phyloP scores from a whole-genome alignment of 805 yeast species.

The Saccharomycopsis malanga region DNA sequence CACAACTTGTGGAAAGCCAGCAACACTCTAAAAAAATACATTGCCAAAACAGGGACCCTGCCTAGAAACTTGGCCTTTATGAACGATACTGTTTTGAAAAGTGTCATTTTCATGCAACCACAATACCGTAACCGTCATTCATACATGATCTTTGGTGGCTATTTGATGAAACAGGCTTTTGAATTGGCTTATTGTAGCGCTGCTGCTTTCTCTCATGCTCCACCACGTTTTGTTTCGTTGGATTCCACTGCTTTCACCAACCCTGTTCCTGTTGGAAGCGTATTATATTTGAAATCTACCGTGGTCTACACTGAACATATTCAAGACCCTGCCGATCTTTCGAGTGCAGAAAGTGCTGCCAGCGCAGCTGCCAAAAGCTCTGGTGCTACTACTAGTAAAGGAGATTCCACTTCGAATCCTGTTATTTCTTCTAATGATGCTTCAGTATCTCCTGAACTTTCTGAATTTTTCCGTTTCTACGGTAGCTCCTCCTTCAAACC shows the following conservation, averaged over 20 bases:
- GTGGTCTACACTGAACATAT: constrained; percentile 84
- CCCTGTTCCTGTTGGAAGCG: constrained; percentile 95
- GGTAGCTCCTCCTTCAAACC: constrained; percentile 48
- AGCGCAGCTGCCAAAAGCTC: background rate
- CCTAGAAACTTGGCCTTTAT: constrained; percentile 55
- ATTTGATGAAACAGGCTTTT: constrained; percentile 83
- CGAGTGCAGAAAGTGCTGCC: background rate
- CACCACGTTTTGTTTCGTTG: constrained; percentile 82
- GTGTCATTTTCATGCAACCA: constrained; percentile 91
- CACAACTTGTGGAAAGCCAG: constrained; percentile 68
- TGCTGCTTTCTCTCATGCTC: constrained; percentile 77
- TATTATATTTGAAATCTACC: constrained; percentile 71
- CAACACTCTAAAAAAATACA: constrained; percentile 29
- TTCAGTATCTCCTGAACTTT: constrained; percentile 15
- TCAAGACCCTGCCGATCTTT: constrained; percentile 31
- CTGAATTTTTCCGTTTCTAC: constrained; percentile 35
- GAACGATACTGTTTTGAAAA: constrained; percentile 62
- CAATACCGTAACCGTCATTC: constrained; percentile 94
- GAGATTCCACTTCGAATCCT: too few relatives aligned
- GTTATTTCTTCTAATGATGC: background rate
- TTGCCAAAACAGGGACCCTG: constrained; percentile 25
- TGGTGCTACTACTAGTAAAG: background rate
- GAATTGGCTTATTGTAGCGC: constrained; percentile 92
- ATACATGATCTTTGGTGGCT: constrained; percentile 93
- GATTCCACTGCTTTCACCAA: constrained; percentile 89